Base-by-base conservation (phyloP, 176 grass and related monocot species). In the Aegilops sharonensis region DNA sequence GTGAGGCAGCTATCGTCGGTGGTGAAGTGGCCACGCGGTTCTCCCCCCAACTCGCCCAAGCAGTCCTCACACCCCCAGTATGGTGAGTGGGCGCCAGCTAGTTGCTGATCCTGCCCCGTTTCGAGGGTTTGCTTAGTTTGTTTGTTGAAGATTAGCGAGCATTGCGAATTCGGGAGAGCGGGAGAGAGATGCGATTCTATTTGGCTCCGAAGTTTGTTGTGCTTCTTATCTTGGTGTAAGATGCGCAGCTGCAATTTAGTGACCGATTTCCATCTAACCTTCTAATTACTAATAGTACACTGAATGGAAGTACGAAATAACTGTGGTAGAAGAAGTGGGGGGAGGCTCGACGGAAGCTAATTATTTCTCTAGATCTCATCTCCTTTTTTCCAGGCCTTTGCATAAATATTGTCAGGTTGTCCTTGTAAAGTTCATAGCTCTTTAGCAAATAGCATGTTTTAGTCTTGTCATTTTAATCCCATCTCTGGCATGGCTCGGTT, bases 1-100 rank as follows among this genome's bases (percentile, higher is more conserved):
- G 83, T 94, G 75, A 97, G 76, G 89, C 95, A 97, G 84, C 87
- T 97, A 6, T 91, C 90, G 39, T 89, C 90, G 47, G 90, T 93
- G 62, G 90, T 97, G 27, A 97, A 86, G 36, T 97, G 95, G 95
- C 90, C 95, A 50, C 93, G 91, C 66, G 85, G 54, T 74, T 79
- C 90, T 37, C 34, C 90, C 36, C 83, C 88, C 9, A 54, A 90
- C 85, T 43, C 50, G 31, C 39, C 81, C 63, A 85, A 88, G 77
- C 84, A 78, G 69, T 47, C 70, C 45, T 23, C 76, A 17, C 84
- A 79, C 65, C 20, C 92, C 64, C 86, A 81, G 77, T 89, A 77
- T 75, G 92, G 92, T 94, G 62, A 88, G 88, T 59, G 5, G 9
- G 48, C 76, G 32, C 42, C 10, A 3, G 29, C 64, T 69, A 61